Base-by-base conservation (phyloP, 202 grass and related monocot species). In the Zizania palustris region DNA sequence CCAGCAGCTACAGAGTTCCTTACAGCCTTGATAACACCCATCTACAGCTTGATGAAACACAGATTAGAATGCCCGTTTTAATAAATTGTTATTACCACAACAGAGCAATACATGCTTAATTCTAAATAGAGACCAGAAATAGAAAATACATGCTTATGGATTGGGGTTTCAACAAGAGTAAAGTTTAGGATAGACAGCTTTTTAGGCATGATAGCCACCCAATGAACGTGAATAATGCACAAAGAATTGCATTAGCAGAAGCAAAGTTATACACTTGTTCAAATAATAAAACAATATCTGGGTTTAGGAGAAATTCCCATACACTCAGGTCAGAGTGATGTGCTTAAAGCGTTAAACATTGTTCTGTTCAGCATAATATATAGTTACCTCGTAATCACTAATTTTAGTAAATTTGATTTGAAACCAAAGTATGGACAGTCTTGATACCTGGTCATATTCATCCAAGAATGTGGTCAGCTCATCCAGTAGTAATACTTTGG, bases 381-480 rank as follows among this genome's bases (percentile, higher is more conserved):
- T 69, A 36, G 3, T 10, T 76, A 40, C n/a, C 41, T 60, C 11
- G 11, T 20, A 9, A 48, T 49, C 53, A 57, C 5, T 38, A 39
- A 39, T 7, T 58, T 78, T 12, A 59, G 21, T 58, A 13, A 36
- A 68, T 4, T 3, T 58, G 34, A 45, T 65, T 69, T 61, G 6
- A 75, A 75, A 45, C 1, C n/a, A 69, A 45, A 67, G 63, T 1
- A 73, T 36, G 33, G 43, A 84, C 16, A 50, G 71, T 68, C 1
- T 57, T 7, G 11, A 38, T 84, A 94, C 95, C 87, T 98, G 95
- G 46, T 98, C 91, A 90, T 86, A 79, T 83, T 94, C 95, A 80
- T 94, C 95, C 86, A 94, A 85, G 80, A 90, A 98, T 79, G 95
- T 98, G 65, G 95, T 98, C 62, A 98, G 73, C 60, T 94, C 95